Percentiles rank a stretch among this genome's conserved stretches.
Conservation (phyloP, 306 rosid species). For the cucumber (Cucumis sativus) region DNA sequence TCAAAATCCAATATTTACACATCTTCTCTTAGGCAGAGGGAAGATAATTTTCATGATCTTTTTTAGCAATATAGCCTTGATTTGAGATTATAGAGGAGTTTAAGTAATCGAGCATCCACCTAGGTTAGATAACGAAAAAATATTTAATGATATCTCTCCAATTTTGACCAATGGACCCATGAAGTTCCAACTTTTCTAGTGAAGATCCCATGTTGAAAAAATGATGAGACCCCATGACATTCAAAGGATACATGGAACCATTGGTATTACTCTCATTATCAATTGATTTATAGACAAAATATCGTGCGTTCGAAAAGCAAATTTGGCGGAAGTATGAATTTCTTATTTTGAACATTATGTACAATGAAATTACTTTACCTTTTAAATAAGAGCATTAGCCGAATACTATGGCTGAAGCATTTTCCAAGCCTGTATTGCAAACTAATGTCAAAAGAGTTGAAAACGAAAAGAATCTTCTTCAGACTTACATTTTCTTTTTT, state of each 20-base stretch:
- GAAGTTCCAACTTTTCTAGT: too few species aligned
- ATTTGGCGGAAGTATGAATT: neutral
- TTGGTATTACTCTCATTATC: too few species aligned
- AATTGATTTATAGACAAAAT: too few species aligned
- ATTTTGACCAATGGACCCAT: too few species aligned
- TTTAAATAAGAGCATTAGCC: neutral
- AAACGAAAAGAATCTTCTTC: neutral
- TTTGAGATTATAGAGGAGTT: too few species aligned
- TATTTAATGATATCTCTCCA: too few species aligned
- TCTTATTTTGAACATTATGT: neutral
- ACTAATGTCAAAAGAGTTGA: neutral
- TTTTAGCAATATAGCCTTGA: too few species aligned
- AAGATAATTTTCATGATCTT: neutral
- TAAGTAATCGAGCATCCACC: too few species aligned
- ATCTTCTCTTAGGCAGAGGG: neutral
- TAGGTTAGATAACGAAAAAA: too few species aligned
- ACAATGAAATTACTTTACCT: neutral
- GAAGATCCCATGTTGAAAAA: too few species aligned
- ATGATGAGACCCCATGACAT: too few species aligned
- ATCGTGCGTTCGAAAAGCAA: neutral
- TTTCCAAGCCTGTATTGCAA: neutral
- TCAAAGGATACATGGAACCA: too few species aligned
- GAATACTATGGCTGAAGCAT: neutral
- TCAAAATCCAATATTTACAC: neutral
- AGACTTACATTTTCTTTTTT: constrained; percentile 22